Evolutionary conservation across 148 eudicot species (phyloP).

Genomic region (Beta vulgaris): DNA sequence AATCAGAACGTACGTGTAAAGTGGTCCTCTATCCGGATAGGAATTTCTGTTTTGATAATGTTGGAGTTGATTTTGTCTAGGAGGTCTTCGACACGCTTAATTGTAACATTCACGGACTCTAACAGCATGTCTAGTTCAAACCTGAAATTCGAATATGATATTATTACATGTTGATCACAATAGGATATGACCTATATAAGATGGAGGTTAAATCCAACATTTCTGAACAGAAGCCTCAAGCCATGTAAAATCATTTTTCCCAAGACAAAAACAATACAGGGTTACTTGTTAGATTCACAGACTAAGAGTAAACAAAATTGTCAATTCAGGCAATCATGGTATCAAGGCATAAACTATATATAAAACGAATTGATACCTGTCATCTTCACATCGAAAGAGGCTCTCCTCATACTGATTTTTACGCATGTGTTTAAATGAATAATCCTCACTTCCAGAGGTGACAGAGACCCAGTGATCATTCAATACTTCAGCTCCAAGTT

Average conservation of each 20-base stretch:
- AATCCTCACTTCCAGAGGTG: constrained; percentile 97
- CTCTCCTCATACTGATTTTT: constrained; percentile 97
- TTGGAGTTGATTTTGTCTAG: constrained; percentile 62
- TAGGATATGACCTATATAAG: neutral
- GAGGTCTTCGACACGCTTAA: constrained; percentile 78
- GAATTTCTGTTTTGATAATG: constrained; percentile 47
- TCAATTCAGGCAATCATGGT: neutral
- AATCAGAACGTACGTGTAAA: constrained; percentile 49
- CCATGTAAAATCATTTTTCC: neutral
- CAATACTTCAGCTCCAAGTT: constrained; percentile 75
- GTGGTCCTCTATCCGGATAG: constrained; percentile 59
- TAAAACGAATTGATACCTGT: constrained; percentile 48
- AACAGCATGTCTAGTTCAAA: constrained; percentile 94
- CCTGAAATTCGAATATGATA: constrained; percentile 35
- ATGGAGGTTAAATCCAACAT: neutral
- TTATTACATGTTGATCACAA: neutral
- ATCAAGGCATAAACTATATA: neutral
- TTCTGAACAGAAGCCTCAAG: neutral
- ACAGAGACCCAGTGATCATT: constrained; percentile 99
- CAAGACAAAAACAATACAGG: neutral
- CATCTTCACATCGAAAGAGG: constrained; percentile 97
- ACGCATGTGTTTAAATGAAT: constrained; percentile 97
- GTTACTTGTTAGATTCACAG: neutral
- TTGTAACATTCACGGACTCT: constrained; percentile 71
- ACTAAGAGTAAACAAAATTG: too few species aligned